Percentiles rank a stretch among this genome's conserved stretches.
These are phyloP conservation scores for Ceratobasidium sp. DNA, from an alignment of 1,284 basidiomycete species.

Conservation along the genomic window DNA sequence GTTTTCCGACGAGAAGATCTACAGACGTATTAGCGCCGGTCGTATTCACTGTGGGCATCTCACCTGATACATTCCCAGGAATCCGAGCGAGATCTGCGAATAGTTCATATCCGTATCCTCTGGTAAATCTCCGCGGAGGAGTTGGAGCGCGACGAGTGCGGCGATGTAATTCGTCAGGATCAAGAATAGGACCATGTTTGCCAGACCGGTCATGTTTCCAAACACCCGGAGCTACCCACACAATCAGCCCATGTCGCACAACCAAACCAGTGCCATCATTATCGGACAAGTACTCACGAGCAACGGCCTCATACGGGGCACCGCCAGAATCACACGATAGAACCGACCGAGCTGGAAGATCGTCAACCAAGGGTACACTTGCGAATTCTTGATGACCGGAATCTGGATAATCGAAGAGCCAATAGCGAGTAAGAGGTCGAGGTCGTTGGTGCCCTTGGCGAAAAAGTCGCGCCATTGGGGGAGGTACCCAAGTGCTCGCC, in stretches of 20 bases:
- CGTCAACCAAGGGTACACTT: slow-evolving; percentile 88
- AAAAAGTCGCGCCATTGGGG: slow-evolving; percentile 88
- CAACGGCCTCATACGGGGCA: slow-evolving; percentile 84
- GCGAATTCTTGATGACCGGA: slow-evolving; percentile 71
- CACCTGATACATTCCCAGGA: slow-evolving; percentile 82
- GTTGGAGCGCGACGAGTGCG: slow-evolving; percentile 78
- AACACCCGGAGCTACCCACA: slow-evolving; percentile 78
- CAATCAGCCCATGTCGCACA: neutral
- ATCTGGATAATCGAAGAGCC: slow-evolving; percentile 85
- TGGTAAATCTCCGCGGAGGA: slow-evolving; percentile 80
- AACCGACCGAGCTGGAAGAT: slow-evolving; percentile 88
- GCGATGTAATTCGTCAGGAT: slow-evolving; percentile 88
- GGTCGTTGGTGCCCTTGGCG: slow-evolving; percentile 68
- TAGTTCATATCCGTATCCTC: slow-evolving; percentile 72
- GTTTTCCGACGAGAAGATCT: slow-evolving; percentile 94
- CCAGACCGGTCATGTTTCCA: slow-evolving; percentile 89
- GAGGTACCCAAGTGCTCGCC: slow-evolving; percentile 74
- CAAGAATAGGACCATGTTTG: slow-evolving; percentile 94
- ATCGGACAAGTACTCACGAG: slow-evolving; percentile 61
- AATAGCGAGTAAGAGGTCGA: slow-evolving; percentile 85
- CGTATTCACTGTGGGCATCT: slow-evolving; percentile 25
- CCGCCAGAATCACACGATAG: slow-evolving; percentile 90
- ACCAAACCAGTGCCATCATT: slow-evolving; percentile 40
- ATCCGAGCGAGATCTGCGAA: slow-evolving; percentile 87
- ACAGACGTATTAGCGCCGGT: slow-evolving; percentile 14